Percentiles rank a stretch among this genome's conserved stretches.
These are phyloP conservation scores for Aspergillus proliferans DNA, from an alignment of 2,329 filamentous ascomycete genomes.

Conservation along the genomic window DNA sequence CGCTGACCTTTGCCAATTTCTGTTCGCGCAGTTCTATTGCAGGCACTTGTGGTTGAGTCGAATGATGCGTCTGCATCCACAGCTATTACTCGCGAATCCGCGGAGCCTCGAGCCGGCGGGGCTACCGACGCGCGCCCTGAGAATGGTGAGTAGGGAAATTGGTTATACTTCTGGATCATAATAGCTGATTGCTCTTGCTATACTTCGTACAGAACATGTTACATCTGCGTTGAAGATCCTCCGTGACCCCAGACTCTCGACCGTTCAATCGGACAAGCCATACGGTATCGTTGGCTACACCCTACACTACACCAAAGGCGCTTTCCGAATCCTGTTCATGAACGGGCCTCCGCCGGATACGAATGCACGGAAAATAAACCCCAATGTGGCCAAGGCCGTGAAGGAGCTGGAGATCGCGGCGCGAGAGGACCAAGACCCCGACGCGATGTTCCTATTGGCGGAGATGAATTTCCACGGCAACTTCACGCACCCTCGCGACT, in stretches of 20 bases:
- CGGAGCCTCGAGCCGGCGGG: constrained; percentile 10
- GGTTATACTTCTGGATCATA: not conserved
- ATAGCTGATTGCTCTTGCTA: not conserved
- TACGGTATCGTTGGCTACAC: constrained; percentile 53
- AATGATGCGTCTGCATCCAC: constrained; percentile 13
- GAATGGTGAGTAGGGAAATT: constrained; percentile 22
- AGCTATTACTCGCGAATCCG: constrained; percentile 12
- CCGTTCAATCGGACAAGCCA: constrained; percentile 39
- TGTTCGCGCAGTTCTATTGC: constrained; percentile 23
- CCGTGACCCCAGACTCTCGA: constrained; percentile 20
- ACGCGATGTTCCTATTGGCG: constrained; percentile 82
- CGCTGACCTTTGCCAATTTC: constrained; percentile 13
- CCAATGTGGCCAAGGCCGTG: constrained; percentile 52
- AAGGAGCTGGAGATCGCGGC: constrained; percentile 55
- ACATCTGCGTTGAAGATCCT: constrained; percentile 26
- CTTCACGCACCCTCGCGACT: constrained; percentile 77
- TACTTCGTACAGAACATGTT: constrained; percentile 23
- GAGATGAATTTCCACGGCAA: constrained; percentile 98
- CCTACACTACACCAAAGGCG: constrained; percentile 56
- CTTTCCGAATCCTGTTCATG: constrained; percentile 60
- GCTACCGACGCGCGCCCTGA: constrained; percentile 14
- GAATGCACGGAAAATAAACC: constrained; percentile 27
- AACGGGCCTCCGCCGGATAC: constrained; percentile 51
- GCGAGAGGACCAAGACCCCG: constrained; percentile 51
- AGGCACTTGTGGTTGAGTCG: constrained; percentile 22